Evolutionary conservation across 2,329 filamentous ascomycete species (phyloP).

Genomic region (Ophiocordyceps camponoti-floridani): DNA sequence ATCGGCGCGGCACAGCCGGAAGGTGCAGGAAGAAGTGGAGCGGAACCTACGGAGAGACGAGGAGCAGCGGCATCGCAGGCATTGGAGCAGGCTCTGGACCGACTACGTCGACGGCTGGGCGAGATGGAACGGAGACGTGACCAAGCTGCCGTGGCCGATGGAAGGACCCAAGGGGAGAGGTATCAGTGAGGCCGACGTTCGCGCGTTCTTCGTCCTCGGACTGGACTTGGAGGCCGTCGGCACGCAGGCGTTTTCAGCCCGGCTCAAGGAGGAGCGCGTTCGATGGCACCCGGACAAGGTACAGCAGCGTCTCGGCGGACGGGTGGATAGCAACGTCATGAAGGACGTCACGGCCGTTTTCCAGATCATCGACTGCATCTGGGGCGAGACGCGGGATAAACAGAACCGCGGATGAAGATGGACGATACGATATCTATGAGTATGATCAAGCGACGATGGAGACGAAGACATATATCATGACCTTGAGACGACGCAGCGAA

Average conservation of each 20-base stretch:
- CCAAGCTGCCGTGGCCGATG: constrained; percentile 55
- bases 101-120: constrained; percentile 48
- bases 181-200: constrained; percentile 40
- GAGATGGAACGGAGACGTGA: constrained; percentile 24
- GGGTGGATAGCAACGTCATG: constrained; percentile 55
- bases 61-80: constrained; percentile 36
- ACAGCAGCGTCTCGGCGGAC: constrained; percentile 65
- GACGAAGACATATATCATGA: no score
- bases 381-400: constrained; percentile 39
- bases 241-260: constrained; percentile 25
- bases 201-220: constrained; percentile 46
- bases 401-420: background rate
- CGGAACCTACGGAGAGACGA: constrained; percentile 49
- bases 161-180: constrained; percentile 35
- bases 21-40: constrained; percentile 48
- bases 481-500: no score
- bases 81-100: constrained; percentile 51
- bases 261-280: constrained; percentile 68
- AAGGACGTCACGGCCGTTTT: constrained; percentile 76
- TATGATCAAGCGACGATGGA: no score
- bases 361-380: constrained; percentile 71
- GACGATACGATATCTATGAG: background rate
- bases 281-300: constrained; percentile 98
- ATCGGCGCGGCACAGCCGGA: constrained; percentile 12
- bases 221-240: constrained; percentile 23